Evolutionary conservation across 495 filamentous ascomycete species (phyloP).

Genomic region (Hypoxylon lenormandii): DNA sequence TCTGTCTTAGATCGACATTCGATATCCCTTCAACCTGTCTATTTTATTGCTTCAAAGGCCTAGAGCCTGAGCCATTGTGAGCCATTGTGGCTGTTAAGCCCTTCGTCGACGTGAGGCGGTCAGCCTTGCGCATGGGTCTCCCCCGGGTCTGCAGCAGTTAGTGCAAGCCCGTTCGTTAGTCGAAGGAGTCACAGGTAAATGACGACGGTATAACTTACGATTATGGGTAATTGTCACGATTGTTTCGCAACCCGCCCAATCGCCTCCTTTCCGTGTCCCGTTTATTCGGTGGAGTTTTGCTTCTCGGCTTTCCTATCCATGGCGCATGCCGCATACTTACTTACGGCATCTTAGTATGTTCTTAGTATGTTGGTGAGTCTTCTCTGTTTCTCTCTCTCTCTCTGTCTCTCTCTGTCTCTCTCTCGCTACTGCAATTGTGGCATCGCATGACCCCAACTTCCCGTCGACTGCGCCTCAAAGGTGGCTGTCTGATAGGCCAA

Average conservation of each 20-base stretch:
- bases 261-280: conserved; percentile 37
- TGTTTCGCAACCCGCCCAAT: conserved; percentile 51
- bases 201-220: conserved; percentile 14
- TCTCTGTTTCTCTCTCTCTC: too few relatives aligned
- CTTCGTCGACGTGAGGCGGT: conserved; percentile 17
- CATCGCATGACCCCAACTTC: conserved; percentile 48
- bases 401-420: too few relatives aligned
- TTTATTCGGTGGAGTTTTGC: not conserved
- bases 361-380: conserved; percentile 34
- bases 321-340: conserved; percentile 7
- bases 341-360: conserved; percentile 4
- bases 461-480: conserved; percentile 48
- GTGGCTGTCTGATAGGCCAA: conserved; percentile 51
- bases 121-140: conserved; percentile 45
- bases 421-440: conserved; percentile 30
- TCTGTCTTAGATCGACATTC: conserved; percentile 42
- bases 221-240: conserved; percentile 33
- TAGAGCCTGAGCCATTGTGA: not conserved
- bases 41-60: conserved; percentile 17
- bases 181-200: conserved; percentile 13
- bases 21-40: conserved; percentile 6
- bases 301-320: conserved; percentile 28
- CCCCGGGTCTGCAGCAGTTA: conserved; percentile 17
- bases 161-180: conserved; percentile 23
- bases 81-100: conserved; percentile 27